Evolutionary conservation across 352 stramenopile genomes (phyloP).

Genomic region (Phytophthora palmivora): DNA sequence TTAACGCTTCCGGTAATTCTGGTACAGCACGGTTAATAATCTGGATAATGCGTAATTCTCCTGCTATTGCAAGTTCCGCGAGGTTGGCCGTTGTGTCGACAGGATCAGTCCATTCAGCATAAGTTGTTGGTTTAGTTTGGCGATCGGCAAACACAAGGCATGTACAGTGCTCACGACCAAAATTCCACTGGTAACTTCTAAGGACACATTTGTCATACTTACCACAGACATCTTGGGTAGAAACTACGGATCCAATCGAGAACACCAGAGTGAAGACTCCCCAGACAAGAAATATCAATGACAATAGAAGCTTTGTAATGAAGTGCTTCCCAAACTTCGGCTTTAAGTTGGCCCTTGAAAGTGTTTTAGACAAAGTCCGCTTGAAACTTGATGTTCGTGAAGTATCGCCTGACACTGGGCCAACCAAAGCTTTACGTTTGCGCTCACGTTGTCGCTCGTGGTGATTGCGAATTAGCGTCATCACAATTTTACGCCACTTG

Average conservation of each 20-base stretch:
- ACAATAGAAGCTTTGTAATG: conserved; percentile 38
- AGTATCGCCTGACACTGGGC: background rate
- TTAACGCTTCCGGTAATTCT: conserved; percentile 41
- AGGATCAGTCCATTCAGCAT: conserved; percentile 48
- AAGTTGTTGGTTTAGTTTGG: conserved; percentile 32
- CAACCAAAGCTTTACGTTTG: conserved; percentile 15
- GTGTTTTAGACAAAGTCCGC: conserved; percentile 10
- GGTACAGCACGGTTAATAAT: conserved; percentile 56
- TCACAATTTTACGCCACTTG: conserved; percentile 58
- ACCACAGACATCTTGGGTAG: conserved; percentile 34
- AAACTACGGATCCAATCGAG: conserved; percentile 39
- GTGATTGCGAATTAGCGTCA: conserved; percentile 44
- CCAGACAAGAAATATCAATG: conserved; percentile 34
- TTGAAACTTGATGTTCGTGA: conserved; percentile 6
- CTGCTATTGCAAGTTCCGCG: conserved; percentile 33
- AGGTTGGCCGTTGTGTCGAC: conserved; percentile 43
- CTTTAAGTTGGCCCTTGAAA: conserved; percentile 3
- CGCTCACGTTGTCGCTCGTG: conserved; percentile 19
- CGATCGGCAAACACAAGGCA: conserved; percentile 56
- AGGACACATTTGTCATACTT: conserved; percentile 47
- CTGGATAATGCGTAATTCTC: conserved; percentile 52
- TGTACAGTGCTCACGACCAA: conserved; percentile 33
- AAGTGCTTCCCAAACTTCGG: conserved; percentile 24
- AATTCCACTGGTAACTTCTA: conserved; percentile 53
- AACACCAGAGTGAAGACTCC: conserved; percentile 39